These are phyloP conservation scores for Picea abies DNA, from an alignment of 83 land plant species.

Conservation along the genomic window DNA sequence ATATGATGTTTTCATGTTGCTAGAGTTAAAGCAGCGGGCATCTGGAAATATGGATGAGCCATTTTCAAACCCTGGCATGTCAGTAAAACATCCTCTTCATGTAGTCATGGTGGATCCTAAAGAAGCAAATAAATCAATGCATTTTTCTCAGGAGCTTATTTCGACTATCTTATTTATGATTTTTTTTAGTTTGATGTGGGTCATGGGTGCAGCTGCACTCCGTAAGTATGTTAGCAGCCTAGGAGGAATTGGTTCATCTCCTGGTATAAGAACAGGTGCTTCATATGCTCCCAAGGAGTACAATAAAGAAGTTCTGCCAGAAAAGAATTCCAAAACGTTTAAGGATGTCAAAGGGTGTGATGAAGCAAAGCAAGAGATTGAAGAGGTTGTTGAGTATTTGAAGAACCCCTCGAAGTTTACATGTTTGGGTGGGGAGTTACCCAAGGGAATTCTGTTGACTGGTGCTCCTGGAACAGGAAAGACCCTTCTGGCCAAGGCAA, in stretches of 20 bases:
- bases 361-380: constrained; percentile 98
- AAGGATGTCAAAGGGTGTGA: constrained; percentile 99
- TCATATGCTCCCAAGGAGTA: constrained; percentile 90
- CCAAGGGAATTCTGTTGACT: constrained; percentile 97
- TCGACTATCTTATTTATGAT: constrained; percentile 85
- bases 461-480: constrained; percentile 99
- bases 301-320: constrained; percentile 88
- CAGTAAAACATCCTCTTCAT: constrained; percentile 96
- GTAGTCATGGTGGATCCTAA: constrained; percentile 99
- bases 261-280: constrained; percentile 86
- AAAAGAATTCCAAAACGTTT: constrained; percentile 96
- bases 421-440: constrained; percentile 97
- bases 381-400: constrained; percentile 95
- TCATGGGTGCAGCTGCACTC: constrained; percentile 88
- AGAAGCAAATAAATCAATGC: constrained; percentile 66
- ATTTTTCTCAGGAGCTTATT: constrained; percentile 86
- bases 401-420: constrained; percentile 94
- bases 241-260: constrained; percentile 79
- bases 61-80: constrained; percentile 82
- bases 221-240: constrained; percentile 91
- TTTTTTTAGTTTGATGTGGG: constrained; percentile 82
- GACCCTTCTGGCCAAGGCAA: constrained; percentile 73
- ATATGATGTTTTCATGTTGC: constrained; percentile 34
- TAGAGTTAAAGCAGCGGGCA: constrained; percentile 88
- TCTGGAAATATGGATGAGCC: constrained; percentile 82